These are phyloP conservation scores for Chlamydomonas sphaeroides DNA, from an alignment of 139 green algal genomes.

Conservation along the genomic window DNA sequence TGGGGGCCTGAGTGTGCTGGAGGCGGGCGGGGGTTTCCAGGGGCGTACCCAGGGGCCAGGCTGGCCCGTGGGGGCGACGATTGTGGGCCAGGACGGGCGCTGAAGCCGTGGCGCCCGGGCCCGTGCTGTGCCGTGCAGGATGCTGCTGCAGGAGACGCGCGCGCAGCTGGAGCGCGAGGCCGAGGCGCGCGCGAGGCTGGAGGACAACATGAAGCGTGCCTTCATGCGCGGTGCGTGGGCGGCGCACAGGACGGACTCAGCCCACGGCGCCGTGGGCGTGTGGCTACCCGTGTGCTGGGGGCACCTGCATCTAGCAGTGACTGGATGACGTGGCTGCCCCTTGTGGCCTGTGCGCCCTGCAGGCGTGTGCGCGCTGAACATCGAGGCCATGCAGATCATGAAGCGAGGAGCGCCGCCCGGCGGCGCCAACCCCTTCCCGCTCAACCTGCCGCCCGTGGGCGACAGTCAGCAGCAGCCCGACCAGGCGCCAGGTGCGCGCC, in stretches of 20 bases:
- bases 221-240: slow-evolving; percentile 71
- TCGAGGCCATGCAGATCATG: slow-evolving; percentile 79
- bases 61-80: too few relatives aligned
- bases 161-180: slow-evolving; percentile 49
- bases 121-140: slow-evolving; percentile 33
- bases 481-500: background rate
- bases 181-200: slow-evolving; percentile 52
- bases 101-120: too few relatives aligned
- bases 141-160: slow-evolving; percentile 47
- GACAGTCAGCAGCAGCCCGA: background rate
- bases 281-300: too few relatives aligned
- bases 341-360: too few relatives aligned
- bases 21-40: too few relatives aligned
- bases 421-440: slow-evolving; percentile 43
- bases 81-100: too few relatives aligned
- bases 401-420: slow-evolving; percentile 59
- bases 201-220: slow-evolving; percentile 77
- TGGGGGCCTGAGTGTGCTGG: background rate
- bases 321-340: too few relatives aligned
- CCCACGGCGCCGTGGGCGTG: too few relatives aligned
- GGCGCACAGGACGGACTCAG: too few relatives aligned
- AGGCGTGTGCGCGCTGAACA: slow-evolving; percentile 78
- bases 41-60: too few relatives aligned
- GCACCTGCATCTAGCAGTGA: too few relatives aligned
- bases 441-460: background rate